These are phyloP conservation scores for Colletotrichum lini DNA, from an alignment of 2,329 filamentous ascomycete genomes.

Conservation along the genomic window DNA sequence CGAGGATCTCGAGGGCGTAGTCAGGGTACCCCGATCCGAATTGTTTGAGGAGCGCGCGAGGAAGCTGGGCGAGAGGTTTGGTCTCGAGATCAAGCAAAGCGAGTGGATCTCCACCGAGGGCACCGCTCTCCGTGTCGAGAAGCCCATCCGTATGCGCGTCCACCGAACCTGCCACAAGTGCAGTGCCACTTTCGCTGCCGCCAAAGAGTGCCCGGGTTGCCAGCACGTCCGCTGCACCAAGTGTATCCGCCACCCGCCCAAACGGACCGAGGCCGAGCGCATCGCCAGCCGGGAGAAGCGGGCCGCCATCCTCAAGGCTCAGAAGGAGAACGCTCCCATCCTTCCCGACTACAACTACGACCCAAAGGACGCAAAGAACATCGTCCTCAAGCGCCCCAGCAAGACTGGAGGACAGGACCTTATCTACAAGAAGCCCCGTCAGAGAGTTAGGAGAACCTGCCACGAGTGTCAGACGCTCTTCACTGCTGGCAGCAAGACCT, in stretches of 20 bases:
- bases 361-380: constrained; percentile 59
- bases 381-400: constrained; percentile 73
- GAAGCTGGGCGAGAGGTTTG: constrained; percentile 69
- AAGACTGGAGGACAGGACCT: constrained; percentile 79
- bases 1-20: constrained; percentile 46
- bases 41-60: constrained; percentile 70
- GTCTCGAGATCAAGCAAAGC: constrained; percentile 68
- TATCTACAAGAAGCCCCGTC: constrained; percentile 78
- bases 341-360: constrained; percentile 65
- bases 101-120: constrained; percentile 69
- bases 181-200: constrained; percentile 78
- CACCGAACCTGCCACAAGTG: constrained; percentile 88
- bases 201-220: constrained; percentile 83
- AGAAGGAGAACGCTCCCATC: constrained; percentile 70
- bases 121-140: constrained; percentile 76
- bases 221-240: constrained; percentile 85
- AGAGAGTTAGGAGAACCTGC: constrained; percentile 82
- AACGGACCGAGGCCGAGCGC: constrained; percentile 71
- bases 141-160: constrained; percentile 83
- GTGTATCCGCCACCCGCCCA: constrained; percentile 81
- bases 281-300: constrained; percentile 67
- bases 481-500: constrained; percentile 70
- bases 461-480: constrained; percentile 81
- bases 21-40: constrained; percentile 63
- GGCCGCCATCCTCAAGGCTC: constrained; percentile 66